These are phyloP conservation scores for Metrosideros polymorpha DNA, from an alignment of 441 rosid species.

Conservation along the genomic window DNA sequence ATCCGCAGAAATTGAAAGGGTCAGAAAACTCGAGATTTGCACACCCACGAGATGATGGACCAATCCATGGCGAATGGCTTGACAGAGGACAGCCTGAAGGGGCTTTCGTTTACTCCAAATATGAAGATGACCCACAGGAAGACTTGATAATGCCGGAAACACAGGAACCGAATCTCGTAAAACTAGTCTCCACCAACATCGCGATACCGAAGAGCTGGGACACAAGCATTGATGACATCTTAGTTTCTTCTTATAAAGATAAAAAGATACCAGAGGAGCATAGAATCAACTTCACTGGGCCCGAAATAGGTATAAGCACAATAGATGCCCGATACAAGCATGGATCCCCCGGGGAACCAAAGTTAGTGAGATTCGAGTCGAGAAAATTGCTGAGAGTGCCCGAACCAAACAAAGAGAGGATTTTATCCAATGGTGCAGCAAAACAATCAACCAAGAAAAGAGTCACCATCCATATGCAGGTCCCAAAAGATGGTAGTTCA, in stretches of 20 bases:
- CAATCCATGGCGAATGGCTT: conserved; percentile 11
- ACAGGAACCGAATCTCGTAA: conserved; percentile 9
- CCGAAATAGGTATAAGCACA: conserved; percentile 17
- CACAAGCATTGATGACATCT: conserved; percentile 36
- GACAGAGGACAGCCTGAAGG: conserved; percentile 18
- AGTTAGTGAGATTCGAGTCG: conserved; percentile 7
- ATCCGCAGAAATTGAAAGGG: conserved; percentile 32
- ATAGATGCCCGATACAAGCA: conserved; percentile 16
- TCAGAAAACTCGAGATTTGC: conserved; percentile 18
- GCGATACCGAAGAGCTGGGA: conserved; percentile 1
- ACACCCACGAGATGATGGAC: conserved; percentile 17
- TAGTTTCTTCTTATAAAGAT: conserved; percentile 32
- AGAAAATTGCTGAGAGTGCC: conserved; percentile 12
- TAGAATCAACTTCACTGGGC: conserved; percentile 32
- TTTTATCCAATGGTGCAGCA: conserved; percentile 14
- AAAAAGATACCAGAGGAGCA: conserved; percentile 34
- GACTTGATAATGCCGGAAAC: conserved; percentile 20
- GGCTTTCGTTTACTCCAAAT: conserved; percentile 2
- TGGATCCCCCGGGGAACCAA: conserved; percentile 8
- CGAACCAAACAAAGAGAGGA: conserved; percentile 17
- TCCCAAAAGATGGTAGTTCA: conserved; percentile 16
- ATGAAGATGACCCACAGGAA: conserved; percentile 18
- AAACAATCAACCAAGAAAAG: conserved; percentile 35
- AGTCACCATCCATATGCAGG: conserved; percentile 71
- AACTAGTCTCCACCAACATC: not conserved